These are phyloP conservation scores for Euphorbia tirucalli DNA, from an alignment of 345 rosid genomes.

Conservation along the genomic window DNA sequence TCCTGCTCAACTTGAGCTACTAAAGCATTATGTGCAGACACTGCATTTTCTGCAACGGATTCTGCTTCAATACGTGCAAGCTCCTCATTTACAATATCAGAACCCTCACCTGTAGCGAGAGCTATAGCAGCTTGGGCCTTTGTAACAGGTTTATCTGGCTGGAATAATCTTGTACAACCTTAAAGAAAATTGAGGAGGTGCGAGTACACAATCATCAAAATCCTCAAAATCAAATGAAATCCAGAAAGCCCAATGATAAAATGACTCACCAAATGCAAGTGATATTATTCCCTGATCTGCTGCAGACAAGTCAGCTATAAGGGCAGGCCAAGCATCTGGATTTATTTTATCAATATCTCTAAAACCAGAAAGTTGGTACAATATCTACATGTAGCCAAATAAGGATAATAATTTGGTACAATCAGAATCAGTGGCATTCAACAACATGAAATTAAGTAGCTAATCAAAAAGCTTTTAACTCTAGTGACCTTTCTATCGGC, in stretches of 20 bases:
- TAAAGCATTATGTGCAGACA: constrained; percentile 66
- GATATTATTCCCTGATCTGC: constrained; percentile 87
- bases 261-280: constrained; percentile 81
- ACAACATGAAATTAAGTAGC: background rate
- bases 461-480: constrained; percentile 7
- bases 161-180: constrained; percentile 91
- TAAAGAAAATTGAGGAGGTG: background rate
- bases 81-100: constrained; percentile 76
- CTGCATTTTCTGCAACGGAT: constrained; percentile 84
- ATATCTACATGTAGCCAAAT: constrained; percentile 37
- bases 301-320: constrained; percentile 75
- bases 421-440: background rate
- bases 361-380: constrained; percentile 75
- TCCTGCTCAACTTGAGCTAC: constrained; percentile 86
- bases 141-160: constrained; percentile 89
- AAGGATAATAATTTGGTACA: constrained; percentile 14
- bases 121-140: constrained; percentile 96
- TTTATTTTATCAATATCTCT: constrained; percentile 75
- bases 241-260: constrained; percentile 13
- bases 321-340: constrained; percentile 92
- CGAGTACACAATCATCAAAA: constrained; percentile 1
- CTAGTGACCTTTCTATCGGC: constrained; percentile 65
- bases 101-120: constrained; percentile 79
- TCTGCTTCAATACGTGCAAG: constrained; percentile 92
- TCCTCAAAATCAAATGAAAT: constrained; percentile 22